A percentile compares a stretch with the other conserved stretches of the same genome.
Conservation (phyloP, 2,329 filamentous ascomycete genomes). For the Pseudocercospora macadamiae region DNA sequence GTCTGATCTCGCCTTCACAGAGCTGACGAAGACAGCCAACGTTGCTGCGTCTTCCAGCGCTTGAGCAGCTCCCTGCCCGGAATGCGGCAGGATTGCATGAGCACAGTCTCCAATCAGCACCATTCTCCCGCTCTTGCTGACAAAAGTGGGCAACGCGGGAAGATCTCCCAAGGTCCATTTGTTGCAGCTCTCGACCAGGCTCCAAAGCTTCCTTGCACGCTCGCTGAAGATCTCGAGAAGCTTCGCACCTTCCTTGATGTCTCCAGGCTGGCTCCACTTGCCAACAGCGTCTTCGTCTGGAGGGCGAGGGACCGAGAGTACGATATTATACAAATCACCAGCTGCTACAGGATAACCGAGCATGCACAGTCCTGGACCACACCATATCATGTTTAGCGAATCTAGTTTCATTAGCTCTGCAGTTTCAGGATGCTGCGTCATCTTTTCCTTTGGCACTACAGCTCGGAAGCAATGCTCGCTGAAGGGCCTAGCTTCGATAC, state of each 20-base stretch:
- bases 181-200: constrained; percentile 11
- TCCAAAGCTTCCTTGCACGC: constrained; percentile 10
- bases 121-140: background rate
- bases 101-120: constrained; percentile 5
- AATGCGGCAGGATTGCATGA: constrained; percentile 11
- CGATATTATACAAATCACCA: constrained; percentile 12
- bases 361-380: constrained; percentile 13
- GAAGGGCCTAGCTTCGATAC: constrained; percentile 7
- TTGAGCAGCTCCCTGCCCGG: constrained; percentile 2
- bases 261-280: constrained; percentile 14
- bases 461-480: constrained; percentile 17
- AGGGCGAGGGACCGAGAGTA: constrained; percentile 12
- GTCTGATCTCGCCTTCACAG: background rate
- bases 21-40: background rate
- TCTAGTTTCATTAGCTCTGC: constrained; percentile 9
- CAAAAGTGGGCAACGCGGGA: constrained; percentile 3
- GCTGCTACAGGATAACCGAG: constrained; percentile 12
- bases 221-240: constrained; percentile 10
- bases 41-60: constrained; percentile 7
- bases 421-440: constrained; percentile 11
- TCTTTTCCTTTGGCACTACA: constrained; percentile 10
- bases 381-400: constrained; percentile 11
- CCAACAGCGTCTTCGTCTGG: constrained; percentile 8
- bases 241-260: constrained; percentile 7
- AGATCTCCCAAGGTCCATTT: constrained; percentile 12